Base-by-base conservation (phyloP, 805 yeast genomes). In the Kazachstania kunashirensis region DNA sequence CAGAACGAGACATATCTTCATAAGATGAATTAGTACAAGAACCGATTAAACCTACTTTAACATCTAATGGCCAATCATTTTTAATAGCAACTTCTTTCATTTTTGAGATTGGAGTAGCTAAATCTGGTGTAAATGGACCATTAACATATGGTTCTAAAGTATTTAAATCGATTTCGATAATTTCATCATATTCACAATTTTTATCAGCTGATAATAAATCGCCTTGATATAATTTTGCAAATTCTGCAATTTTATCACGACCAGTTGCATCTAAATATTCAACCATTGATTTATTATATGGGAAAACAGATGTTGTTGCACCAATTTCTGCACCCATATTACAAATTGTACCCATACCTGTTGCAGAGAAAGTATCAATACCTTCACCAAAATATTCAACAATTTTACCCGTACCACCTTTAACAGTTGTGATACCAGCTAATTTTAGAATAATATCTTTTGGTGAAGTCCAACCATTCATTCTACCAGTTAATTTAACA, bases 251-350 rank as follows among this genome's bases (percentile, higher is more conserved):
- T 54, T 82, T 75, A 39, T 75, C 72, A 70, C 97, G 83, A 51
- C 77, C 78, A 41, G 97, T 89, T 39, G 94, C 92, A 45, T 73
- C 65, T 62, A 89, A 75, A 70, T 88, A 89, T 48, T 80, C 82
- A 61, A 68, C 76, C 84, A 84, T 88, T 47, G 89, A 80, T 57
- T 78, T 75, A 72, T 84, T 86, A 84, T 73, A 86, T 62, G 97
- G 97, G 94, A 88, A 88, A 43, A 84, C 84, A 33, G 96, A 88
- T 40, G 97, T 88, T 45, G 97, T 88, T 43, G 96, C 96, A 69
- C 97, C 97, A 52, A 88, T 86, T 69, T 88, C 97, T 50, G 97
- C 97, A 73, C 97, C 97, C 97, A 88, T 88, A 67, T 88, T 88
- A 75, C 97, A 88, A 68, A 88, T 88, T 53, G 97, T 88, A 62